Evolutionary conservation across 495 filamentous ascomycete species (phyloP), one percentile per base, ranked within the genome.

Genomic region (Xylaria castorea): DNA sequence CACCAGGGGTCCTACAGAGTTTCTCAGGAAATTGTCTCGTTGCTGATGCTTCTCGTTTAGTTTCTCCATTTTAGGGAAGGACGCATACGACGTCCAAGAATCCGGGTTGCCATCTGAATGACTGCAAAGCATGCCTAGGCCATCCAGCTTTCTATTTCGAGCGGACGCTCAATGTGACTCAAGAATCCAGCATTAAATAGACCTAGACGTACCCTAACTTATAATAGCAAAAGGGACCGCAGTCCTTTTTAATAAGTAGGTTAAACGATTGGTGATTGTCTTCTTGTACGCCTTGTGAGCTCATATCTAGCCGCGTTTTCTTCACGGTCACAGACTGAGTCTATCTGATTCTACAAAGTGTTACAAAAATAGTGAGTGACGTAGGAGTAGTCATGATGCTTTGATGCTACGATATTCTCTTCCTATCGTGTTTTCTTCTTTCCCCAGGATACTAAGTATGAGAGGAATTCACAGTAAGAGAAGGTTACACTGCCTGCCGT

Each of bases 131-230:
- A 67, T 25, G 18, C 32, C 46, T 36, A 67, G 27, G 30, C 27
- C 32, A 40, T 51, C 25, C 20, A n/a, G 38, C 22, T 64, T 25
- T 36, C 32, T 55, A 20, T 57, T 32, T 27, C 30, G 27, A 36
- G 48, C 22, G 34, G 30, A 32, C 18, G 46, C 64, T 34, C 2
- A 20, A 66, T 50, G 64, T 46, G 64, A 66, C 64, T 61, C 58
- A n/a, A 44, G 61, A 42, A 42, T 64, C 36, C 61, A 64, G 44
- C 38, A n/a, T 8, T 42, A 11, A 42, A 18, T 27, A 7, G 12
- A 22, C 25, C 18, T 22, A 38, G 58, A 38, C 12, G 38, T 42
- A 18, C 44, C 61, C n/a, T 63, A 63, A n/a, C n/a, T n/a, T n/a
- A n/a, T n/a, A n/a, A n/a, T n/a, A n/a, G n/a, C n/a, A n/a, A n/a